Conservation (phyloP, 345 rosid species). For the Mallotus nudiflorus region DNA sequence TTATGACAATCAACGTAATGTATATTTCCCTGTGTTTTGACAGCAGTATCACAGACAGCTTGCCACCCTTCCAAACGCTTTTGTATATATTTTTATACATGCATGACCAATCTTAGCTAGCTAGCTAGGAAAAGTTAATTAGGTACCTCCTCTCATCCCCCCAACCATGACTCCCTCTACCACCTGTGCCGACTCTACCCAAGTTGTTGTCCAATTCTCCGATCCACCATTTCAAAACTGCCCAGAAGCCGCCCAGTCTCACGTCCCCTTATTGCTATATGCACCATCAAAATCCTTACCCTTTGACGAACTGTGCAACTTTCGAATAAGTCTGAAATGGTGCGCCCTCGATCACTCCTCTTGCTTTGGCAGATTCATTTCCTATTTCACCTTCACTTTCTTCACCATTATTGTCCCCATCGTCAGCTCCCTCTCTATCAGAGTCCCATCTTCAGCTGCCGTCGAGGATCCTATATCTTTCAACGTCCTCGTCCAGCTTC, state of each 20-base stretch:
- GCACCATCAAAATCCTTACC: constrained; percentile 40
- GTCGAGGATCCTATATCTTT: constrained; percentile 40
- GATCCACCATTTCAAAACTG: not conserved
- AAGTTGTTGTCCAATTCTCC: too few species aligned
- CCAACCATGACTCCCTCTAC: constrained; percentile 7
- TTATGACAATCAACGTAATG: too few species aligned
- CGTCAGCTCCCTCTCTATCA: constrained; percentile 33
- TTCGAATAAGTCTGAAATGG: constrained; percentile 60
- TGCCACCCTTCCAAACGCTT: too few species aligned
- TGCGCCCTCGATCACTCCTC: constrained; percentile 74
- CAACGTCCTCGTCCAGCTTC: constrained; percentile 64
- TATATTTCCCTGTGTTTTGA: too few species aligned
- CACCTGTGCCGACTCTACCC: constrained; percentile 11
- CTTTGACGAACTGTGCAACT: constrained; percentile 48
- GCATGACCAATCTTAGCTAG: too few species aligned
- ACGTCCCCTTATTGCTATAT: constrained; percentile 20
- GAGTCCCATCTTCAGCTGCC: constrained; percentile 30
- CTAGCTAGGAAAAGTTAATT: too few species aligned
- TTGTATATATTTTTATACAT: too few species aligned
- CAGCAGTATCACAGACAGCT: too few species aligned
- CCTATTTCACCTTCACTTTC: constrained; percentile 44
- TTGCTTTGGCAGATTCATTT: constrained; percentile 43
- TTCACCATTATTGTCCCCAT: constrained; percentile 51
- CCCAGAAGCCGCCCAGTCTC: not conserved
- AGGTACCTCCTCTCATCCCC: too few species aligned